Base-by-base conservation (phyloP, 768 basidiomycete genomes). In the Cystobasidium ongulense region DNA sequence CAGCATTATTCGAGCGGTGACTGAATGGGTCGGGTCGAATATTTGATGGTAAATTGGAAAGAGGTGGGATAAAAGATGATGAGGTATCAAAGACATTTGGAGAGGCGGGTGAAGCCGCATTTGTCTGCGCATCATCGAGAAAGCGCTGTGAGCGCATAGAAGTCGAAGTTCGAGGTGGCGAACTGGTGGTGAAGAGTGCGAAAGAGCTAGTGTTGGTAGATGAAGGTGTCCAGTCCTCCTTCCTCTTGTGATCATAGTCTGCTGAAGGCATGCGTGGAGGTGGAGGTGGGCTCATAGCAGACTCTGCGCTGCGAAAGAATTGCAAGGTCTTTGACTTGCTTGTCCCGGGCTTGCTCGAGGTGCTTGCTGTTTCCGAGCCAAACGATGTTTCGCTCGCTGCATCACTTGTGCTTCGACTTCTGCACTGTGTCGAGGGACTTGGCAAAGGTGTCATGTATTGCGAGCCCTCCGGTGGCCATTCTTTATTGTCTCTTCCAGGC, bases 281-380 rank as follows among this genome's bases (percentile, higher is more conserved):
- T n/a, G 68, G 68, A 1, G 68, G 68, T 59, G 68, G 68, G 31
- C 68, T 71, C 33, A 71, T 53, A 36, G 68, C 68, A 23, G 68
- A 57, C 23, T 71, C 68, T 10, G 53, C 53, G 27, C 36, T 57
- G 4, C 31, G n/a, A 35, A 71, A 71, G 54, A 71, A 71, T 17
- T 46, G 33, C 36, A 36, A 59, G 17, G 68, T 71, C 53, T 71
- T 71, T 10, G 68, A 53, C 27, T 52, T 46, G 54, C 52, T 59
- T 31, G 50, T 53, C 5, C 43, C 39, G 21, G 39, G 65, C 18
- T 67, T 39, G 29, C 65, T 52, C n/a, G 65, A 41, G 3, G 43
- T 46, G 31, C 39, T 46, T 33, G 41, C 65, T 41, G 36, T 50
- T 21, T 59, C 63, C 38, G 63, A 64, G 17, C 36, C 53, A 38